phyloP scores from a whole-genome alignment of 2,329 filamentous ascomycete genomes.

The Penicillium brasilianum region DNA sequence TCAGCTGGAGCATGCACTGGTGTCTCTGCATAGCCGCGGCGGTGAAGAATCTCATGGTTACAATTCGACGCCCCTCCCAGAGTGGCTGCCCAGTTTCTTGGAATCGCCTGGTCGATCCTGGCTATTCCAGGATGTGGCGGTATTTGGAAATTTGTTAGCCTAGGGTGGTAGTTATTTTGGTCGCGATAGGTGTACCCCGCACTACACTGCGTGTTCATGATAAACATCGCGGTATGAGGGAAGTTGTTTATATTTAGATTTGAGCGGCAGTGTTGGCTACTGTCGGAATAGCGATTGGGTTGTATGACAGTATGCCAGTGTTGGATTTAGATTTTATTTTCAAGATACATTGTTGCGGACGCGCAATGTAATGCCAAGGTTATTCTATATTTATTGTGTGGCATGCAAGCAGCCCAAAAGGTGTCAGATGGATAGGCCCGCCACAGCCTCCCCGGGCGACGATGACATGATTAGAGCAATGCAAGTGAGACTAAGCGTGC shows the following conservation, averaged over 20 bases:
- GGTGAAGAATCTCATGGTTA: conserved; percentile 1
- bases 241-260: neutral
- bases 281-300: neutral
- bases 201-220: conserved; percentile 1
- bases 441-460: neutral
- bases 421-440: conserved; percentile 1
- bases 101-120: conserved; percentile 19
- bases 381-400: conserved; percentile 2
- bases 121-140: conserved; percentile 19
- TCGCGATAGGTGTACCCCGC: neutral
- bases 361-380: neutral
- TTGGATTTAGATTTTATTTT: neutral
- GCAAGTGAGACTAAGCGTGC: conserved; percentile 13
- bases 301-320: neutral
- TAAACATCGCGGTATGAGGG: neutral
- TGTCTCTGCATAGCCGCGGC: conserved; percentile 16
- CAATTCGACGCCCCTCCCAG: conserved; percentile 13
- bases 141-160: conserved; percentile 18
- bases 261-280: neutral
- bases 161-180: conserved; percentile 1
- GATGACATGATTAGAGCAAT: conserved; percentile 7
- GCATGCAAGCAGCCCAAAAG: neutral
- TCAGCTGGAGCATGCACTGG: conserved; percentile 22
- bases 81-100: conserved; percentile 23
- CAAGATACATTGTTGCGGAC: neutral